Evolutionary conservation across 495 filamentous ascomycete genomes (phyloP).

Genomic region (Immersiella caudata): DNA sequence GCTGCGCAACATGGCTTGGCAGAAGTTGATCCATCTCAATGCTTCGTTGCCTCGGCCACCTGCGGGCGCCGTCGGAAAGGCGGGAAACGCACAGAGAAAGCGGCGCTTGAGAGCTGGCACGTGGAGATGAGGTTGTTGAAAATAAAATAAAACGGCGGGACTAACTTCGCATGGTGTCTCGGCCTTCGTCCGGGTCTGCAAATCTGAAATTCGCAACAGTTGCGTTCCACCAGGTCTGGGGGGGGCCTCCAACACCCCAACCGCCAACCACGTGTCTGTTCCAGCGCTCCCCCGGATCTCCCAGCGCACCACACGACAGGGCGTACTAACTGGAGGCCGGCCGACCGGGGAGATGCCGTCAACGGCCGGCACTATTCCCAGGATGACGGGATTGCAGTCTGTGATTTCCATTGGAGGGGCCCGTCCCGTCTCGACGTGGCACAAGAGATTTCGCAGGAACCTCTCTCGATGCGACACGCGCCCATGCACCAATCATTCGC

Average conservation of each 20-base stretch:
- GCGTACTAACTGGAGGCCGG: background rate
- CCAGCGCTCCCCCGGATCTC: slow-evolving; percentile 10
- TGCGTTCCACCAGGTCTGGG: background rate
- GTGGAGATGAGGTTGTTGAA: slow-evolving; percentile 6
- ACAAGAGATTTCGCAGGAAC: slow-evolving; percentile 9
- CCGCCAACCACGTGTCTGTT: slow-evolving; percentile 14
- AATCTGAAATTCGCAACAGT: slow-evolving; percentile 8
- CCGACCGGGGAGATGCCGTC: background rate
- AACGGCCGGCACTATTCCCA: slow-evolving; percentile 5
- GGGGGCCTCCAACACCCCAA: background rate
- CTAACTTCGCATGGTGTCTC: slow-evolving; percentile 12
- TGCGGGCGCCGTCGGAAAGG: background rate
- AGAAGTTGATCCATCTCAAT: background rate
- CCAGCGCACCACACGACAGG: slow-evolving; percentile 4
- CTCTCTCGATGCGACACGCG: background rate
- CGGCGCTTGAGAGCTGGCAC: slow-evolving; percentile 5
- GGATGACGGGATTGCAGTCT: background rate
- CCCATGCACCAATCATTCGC: background rate
- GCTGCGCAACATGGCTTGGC: background rate
- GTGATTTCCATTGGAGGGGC: slow-evolving; percentile 3
- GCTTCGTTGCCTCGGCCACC: background rate
- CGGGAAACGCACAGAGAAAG: background rate
- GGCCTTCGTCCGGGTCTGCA: background rate
- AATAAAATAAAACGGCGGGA: background rate
- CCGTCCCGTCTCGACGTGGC: slow-evolving; percentile 17